phyloP scores from a whole-genome alignment of 495 filamentous ascomycete genomes.

The Pseudevernia furfuracea region DNA sequence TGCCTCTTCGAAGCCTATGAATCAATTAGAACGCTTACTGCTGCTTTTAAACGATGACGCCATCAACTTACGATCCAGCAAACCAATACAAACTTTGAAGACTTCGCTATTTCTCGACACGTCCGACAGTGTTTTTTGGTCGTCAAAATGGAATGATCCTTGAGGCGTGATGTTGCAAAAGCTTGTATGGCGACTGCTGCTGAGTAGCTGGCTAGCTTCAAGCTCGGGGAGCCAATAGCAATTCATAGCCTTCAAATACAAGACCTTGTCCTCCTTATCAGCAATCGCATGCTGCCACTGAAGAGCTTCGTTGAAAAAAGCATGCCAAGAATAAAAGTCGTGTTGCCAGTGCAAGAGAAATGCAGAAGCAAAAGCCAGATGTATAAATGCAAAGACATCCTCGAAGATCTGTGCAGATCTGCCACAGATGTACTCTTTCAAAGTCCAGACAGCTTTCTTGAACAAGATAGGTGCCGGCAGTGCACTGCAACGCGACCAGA shows the following conservation, averaged over 20 bases:
- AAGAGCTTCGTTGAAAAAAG: neutral
- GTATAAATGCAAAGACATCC: constrained; percentile 6
- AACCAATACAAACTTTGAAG: neutral
- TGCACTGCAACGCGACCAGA: neutral
- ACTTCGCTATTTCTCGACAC: neutral
- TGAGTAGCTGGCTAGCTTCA: neutral
- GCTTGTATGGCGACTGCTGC: too few species aligned
- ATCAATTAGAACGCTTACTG: neutral
- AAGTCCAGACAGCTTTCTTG: neutral
- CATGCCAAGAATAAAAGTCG: neutral
- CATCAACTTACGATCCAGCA: constrained; percentile 9
- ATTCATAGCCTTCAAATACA: constrained; percentile 7
- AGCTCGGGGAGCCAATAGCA: neutral
- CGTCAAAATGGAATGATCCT: neutral
- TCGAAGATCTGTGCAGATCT: neutral
- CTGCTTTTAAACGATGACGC: too few species aligned
- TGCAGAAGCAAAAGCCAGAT: constrained; percentile 9
- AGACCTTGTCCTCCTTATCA: neutral
- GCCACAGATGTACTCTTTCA: neutral
- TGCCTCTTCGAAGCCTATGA: neutral
- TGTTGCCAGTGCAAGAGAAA: constrained; percentile 7
- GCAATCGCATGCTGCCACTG: neutral
- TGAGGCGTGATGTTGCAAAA: neutral
- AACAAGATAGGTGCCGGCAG: neutral
- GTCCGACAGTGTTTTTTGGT: neutral